Percentiles rank a stretch among this genome's conserved stretches.
Evolutionary conservation across 176 grass and related monocot genomes (phyloP).

Genomic region (Oropetium thomaeum): DNA sequence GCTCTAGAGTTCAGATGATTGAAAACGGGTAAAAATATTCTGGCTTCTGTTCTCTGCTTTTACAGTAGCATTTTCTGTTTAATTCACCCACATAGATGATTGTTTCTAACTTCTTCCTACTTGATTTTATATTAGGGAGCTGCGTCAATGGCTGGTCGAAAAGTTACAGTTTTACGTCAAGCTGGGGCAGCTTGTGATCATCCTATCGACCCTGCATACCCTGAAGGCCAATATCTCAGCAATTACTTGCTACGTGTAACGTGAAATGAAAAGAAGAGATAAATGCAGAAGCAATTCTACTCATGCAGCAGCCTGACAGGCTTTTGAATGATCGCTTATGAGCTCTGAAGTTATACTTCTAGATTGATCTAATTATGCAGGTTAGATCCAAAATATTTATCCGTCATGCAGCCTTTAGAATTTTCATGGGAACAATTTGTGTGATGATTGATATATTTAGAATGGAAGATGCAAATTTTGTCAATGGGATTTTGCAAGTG

Average conservation of each 20-base stretch:
- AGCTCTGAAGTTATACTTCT: background rate
- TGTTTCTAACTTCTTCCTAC: background rate
- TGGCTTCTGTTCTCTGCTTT: background rate
- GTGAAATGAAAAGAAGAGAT: conserved; percentile 22
- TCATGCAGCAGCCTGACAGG: background rate
- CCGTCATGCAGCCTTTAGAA: background rate
- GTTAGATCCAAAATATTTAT: conserved; percentile 8
- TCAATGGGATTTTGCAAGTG: conserved; percentile 9
- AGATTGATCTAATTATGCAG: background rate
- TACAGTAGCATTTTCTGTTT: background rate
- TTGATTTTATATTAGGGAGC: conserved; percentile 63
- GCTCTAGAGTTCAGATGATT: background rate
- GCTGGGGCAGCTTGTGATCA: conserved; percentile 84
- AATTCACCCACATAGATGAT: background rate
- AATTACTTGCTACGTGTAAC: conserved; percentile 79
- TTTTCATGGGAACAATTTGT: background rate
- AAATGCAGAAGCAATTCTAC: background rate
- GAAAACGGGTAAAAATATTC: background rate
- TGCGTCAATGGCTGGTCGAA: conserved; percentile 64
- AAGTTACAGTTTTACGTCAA: conserved; percentile 85
- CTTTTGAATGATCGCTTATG: background rate
- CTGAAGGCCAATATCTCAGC: conserved; percentile 80
- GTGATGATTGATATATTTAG: background rate
- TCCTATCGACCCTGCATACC: conserved; percentile 76
- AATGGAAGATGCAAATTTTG: background rate